These are phyloP conservation scores for Triadica sebifera DNA, from an alignment of 345 rosid genomes.

Conservation along the genomic window DNA sequence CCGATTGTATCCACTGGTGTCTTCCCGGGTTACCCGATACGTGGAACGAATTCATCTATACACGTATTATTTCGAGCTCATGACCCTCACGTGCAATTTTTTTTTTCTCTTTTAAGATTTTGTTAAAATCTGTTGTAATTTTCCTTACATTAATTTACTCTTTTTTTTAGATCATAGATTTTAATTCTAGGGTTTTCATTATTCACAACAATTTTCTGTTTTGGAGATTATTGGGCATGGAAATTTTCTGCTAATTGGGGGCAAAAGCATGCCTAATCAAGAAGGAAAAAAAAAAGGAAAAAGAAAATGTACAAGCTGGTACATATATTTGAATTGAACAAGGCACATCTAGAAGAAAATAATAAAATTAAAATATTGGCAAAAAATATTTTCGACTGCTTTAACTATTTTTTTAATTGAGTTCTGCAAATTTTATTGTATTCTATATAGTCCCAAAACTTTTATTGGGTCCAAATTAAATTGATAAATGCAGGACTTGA, in stretches of 20 bases:
- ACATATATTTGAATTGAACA: conserved; percentile 11
- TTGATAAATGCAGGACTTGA: too few relatives aligned
- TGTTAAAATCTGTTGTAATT: not conserved
- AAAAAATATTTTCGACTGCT: too few relatives aligned
- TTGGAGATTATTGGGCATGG: not conserved
- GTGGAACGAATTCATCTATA: conserved; percentile 83
- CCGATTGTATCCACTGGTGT: conserved; percentile 98
- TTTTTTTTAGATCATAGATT: not conserved
- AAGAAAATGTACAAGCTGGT: not conserved
- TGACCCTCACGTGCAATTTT: conserved; percentile 31
- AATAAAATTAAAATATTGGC: not conserved
- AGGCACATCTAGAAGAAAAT: not conserved
- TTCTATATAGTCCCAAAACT: too few relatives aligned
- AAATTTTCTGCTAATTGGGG: not conserved
- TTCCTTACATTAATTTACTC: not conserved
- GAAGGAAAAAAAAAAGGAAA: not conserved
- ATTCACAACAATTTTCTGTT: not conserved
- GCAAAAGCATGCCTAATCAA: conserved; percentile 10
- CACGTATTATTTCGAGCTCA: conserved; percentile 61
- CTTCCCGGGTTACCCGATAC: conserved; percentile 93
- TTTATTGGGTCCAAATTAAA: too few relatives aligned
- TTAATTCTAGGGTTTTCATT: not conserved
- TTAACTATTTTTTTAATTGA: too few relatives aligned
- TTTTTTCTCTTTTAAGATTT: not conserved
- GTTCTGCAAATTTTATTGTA: too few relatives aligned